These are phyloP conservation scores for Perkinsus olseni DNA, from an alignment of 169 alveolate species.

Conservation along the genomic window DNA sequence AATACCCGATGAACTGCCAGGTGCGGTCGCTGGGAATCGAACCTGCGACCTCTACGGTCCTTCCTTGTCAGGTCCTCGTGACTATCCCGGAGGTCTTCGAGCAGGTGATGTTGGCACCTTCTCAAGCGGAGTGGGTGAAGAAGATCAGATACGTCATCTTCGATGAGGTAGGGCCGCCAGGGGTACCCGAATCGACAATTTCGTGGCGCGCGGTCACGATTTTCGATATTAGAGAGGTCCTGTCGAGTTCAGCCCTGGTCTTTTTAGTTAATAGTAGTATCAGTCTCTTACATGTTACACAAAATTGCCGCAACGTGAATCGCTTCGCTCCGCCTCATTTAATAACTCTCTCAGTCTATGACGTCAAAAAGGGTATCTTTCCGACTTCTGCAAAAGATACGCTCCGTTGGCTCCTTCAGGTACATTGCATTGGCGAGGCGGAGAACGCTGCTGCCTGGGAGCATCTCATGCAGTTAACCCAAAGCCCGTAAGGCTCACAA, in stretches of 20 bases:
- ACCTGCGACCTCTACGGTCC: conserved; percentile 27
- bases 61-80: conserved; percentile 59
- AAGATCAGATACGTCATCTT: conserved; percentile 68
- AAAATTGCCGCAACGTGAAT: too few relatives aligned
- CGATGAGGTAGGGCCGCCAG: conserved; percentile 74
- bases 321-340: too few relatives aligned
- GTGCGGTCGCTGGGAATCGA: conserved; percentile 55
- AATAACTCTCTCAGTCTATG: too few relatives aligned
- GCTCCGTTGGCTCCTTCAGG: too few relatives aligned
- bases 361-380: too few relatives aligned
- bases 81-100: conserved; percentile 75
- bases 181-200: too few relatives aligned
- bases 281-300: too few relatives aligned
- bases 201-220: too few relatives aligned
- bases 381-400: too few relatives aligned
- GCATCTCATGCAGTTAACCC: not conserved
- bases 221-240: too few relatives aligned
- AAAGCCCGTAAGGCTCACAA: not conserved
- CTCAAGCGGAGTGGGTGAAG: conserved; percentile 48
- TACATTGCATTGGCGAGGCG: conserved; percentile 22
- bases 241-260: too few relatives aligned
- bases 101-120: conserved; percentile 59
- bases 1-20: conserved; percentile 19
- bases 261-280: too few relatives aligned
- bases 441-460: conserved; percentile 36